A percentile compares a stretch with the other conserved stretches of the same genome.
Evolutionary conservation across 2,329 filamentous ascomycete species (phyloP).

Genomic region (Colletotrichum cuscutae): DNA sequence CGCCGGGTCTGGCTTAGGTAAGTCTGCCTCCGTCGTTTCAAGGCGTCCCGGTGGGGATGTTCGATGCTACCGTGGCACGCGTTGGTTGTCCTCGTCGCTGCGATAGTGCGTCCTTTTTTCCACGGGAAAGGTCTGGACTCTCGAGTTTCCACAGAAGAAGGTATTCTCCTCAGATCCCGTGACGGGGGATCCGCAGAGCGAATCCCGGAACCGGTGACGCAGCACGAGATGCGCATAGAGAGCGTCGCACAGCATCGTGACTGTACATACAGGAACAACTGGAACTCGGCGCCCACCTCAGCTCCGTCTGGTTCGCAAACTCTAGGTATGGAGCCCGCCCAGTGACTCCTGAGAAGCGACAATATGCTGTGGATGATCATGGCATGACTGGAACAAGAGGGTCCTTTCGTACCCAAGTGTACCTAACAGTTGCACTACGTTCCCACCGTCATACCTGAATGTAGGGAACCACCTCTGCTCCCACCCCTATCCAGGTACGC

Average conservation of each 20-base stretch:
- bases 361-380: not conserved
- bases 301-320: not conserved
- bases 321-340: not conserved
- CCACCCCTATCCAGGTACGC: constrained; percentile 10
- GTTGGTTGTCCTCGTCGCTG: not conserved
- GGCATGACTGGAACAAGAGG: constrained; percentile 14
- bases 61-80: not conserved
- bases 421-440: not conserved
- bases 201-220: not conserved
- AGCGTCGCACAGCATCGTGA: not conserved
- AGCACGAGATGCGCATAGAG: not conserved
- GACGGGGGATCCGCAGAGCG: not conserved
- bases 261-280: not conserved
- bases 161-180: not conserved
- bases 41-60: not conserved
- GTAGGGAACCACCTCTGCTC: constrained; percentile 5
- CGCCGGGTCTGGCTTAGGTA: not conserved
- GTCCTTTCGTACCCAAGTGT: not conserved
- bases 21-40: constrained; percentile 24
- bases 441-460: constrained; percentile 6
- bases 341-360: not conserved
- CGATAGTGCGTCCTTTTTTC: not conserved
- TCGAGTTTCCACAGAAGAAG: constrained; percentile 3
- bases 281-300: not conserved
- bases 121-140: not conserved